phyloP scores from a whole-genome alignment of 768 basidiomycete species.

The Mrakia blollopis region DNA sequence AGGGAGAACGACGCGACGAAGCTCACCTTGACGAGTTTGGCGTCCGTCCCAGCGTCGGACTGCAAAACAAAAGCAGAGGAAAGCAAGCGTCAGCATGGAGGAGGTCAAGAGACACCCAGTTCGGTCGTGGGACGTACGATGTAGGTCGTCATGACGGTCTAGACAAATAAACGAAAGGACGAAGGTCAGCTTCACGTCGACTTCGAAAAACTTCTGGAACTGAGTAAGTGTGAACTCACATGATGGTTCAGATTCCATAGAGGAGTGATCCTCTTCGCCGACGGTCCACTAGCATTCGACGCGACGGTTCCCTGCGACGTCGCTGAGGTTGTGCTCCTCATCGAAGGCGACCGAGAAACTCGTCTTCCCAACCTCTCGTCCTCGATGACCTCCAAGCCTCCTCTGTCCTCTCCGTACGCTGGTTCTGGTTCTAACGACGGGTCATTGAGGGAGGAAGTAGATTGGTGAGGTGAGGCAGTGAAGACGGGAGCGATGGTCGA shows the following conservation, averaged over 20 bases:
- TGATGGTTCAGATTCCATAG: conserved; percentile 28
- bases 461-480: conserved; percentile 7
- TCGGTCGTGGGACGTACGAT: not conserved
- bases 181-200: not conserved
- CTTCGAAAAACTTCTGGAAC: too few species aligned
- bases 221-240: not conserved
- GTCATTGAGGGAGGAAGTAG: not conserved
- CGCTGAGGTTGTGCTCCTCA: not conserved
- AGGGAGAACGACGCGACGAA: not conserved
- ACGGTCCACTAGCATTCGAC: not conserved
- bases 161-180: not conserved
- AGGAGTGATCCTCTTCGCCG: conserved; percentile 23
- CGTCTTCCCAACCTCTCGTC: not conserved
- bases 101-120: too few species aligned
- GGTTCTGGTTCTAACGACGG: not conserved
- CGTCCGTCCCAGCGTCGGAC: conserved; percentile 24
- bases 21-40: conserved; percentile 21
- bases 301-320: conserved; percentile 9
- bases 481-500: not conserved
- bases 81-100: not conserved
- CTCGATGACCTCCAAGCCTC: conserved; percentile 1
- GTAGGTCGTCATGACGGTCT: conserved; percentile 20
- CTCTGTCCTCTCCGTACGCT: not conserved
- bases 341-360: not conserved
- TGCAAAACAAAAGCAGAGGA: not conserved